Base-by-base conservation (phyloP, 495 filamentous ascomycete genomes). In the Pyrenopolyporus hunteri region DNA sequence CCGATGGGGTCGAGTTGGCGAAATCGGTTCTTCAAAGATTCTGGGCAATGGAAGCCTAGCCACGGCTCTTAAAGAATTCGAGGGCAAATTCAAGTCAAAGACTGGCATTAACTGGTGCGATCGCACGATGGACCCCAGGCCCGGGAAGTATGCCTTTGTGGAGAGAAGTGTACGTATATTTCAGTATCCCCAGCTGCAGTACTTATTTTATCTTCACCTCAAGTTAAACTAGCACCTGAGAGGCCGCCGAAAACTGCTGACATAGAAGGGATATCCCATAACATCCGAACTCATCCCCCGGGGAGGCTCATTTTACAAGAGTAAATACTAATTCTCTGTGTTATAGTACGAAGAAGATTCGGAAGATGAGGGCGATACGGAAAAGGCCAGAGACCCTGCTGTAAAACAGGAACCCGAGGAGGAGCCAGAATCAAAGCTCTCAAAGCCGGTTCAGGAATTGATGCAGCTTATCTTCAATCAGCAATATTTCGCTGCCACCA, bases 381-480 rank as follows among this genome's bases (percentile, higher is more conserved):
- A 67, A 2, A 63, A 67, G 6, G 40, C 52, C 4, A 47, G 64
- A 14, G 47, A 59, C 1, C 42, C 8, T 4, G 22, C 17, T 16
- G 28, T 57, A 31, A 66, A 71, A n/a, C 70, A 75, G n/a, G 67
- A 70, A 4, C 35, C 28, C 10, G 61, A 68, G 44, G 74, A 79
- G 3, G 70, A 72, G 6, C 68, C 74, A 0, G 73, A 85, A 57
- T 87, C 82, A 51, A 80, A 76, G n/a, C 73, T 95, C 5, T 59
- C 80, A 0, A 74, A 74, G 9, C 78, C 82, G 0, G 70, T 89
- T 4, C 87, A 92, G 58, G 70, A 80, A 4, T 75, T 96, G 10
- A 87, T 95, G 80, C 66, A 83, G 28, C 82, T 96, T 52, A 93
- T 96, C 56, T 96, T 96, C 80, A 93, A 94, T 64, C 76, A 82